Evolutionary conservation across 2,329 filamentous ascomycete species (phyloP), one percentile per base, ranked within the genome.

Genomic region (Pleomassaria siparia): DNA sequence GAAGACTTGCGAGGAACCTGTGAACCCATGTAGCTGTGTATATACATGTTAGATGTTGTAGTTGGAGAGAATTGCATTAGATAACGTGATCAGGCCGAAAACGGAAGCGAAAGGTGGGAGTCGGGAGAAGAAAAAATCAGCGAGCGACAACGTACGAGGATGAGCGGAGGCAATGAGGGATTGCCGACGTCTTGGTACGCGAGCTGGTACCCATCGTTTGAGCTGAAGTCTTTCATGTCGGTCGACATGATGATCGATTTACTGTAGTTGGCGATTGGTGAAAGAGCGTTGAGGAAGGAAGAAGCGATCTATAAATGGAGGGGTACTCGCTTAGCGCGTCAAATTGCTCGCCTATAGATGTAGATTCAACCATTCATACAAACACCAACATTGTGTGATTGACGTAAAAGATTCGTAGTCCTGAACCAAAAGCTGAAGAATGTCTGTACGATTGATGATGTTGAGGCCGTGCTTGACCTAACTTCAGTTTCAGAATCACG

Each of bases 21-120:
- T 64, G 43, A 63, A 64, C 42, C 61, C 61, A 37, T 64, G 61
- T 8, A 64, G 52, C 61, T 62, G 18, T 6, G 35, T 18, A n/a
- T 30, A n/a, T n/a, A 7, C n/a, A n/a, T 21, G 35, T 37, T 37
- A 24, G 35, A 15, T 16, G 6, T 35, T 35, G 32, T 26, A 12
- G 7, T 7, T 7, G 12, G 7, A 26, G 25, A 7, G 25, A 18
- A 11, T 18, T 11, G n/a, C 15, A 12, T 30, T 9, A 6, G 20
- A 13, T 22, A 37, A 12, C 35, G 35, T 37, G 35, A 37, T 24
- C n/a, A n/a, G n/a, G n/a, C n/a, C n/a, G n/a, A n/a, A n/a, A n/a
- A n/a, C n/a, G n/a, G n/a, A n/a, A n/a, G n/a, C n/a, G n/a, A n/a
- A n/a, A n/a, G n/a, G n/a, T n/a, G n/a, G n/a, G n/a, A n/a, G n/a